Evolutionary conservation across 2,329 filamentous ascomycete genomes (phyloP), one percentile per base, ranked within the genome.

Genomic region (Trichoderma polysporum): DNA sequence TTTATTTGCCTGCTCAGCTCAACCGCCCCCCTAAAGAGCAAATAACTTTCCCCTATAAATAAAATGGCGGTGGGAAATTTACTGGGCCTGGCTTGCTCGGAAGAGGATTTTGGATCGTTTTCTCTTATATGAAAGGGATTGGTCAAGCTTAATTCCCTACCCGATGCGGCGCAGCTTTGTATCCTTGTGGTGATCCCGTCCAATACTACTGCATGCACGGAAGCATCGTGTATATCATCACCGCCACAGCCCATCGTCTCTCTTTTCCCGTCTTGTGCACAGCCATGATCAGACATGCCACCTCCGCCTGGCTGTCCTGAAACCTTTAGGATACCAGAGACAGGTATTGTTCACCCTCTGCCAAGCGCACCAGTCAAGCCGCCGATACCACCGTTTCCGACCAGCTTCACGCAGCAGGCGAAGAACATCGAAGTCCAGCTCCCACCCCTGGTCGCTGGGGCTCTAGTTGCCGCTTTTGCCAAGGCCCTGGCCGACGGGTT

Each of bases 401-500:
- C 72, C 27, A 73, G 71, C 49, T 71, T 74, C 41, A 70, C 75
- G 31, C 74, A 75, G 67, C 71, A 74, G 41, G 68, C 73, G 5
- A 74, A 68, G 29, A 73, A 76, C 68, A 71, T 73, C 63, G 76
- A 76, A 57, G 73, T 79, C 47, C 73, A 76, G 52, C 69, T 79
- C 0, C 77, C 78, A 50, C 76, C 77, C 39, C 74, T 79, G 6
- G 74, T 79, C 52, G 76, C 77, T 17, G 78, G 78, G 31, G 75
- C 77, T 4, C 67, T 79, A 35, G 72, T 73, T 37, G 73, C 75
- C 8, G 74, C 77, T n/a, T 79, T 79, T 67, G 76, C 78, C 12
- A 72, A 73, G 47, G 72, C 76, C 31, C 69, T 79, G 54, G 75
- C 75, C 35, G 76, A 78, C 27, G 75, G 73, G 3, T 69, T 79